A percentile compares a stretch with the other conserved stretches of the same genome.
Evolutionary conservation across 352 stramenopile species (phyloP).

Genomic region (Pythium oligandrum): DNA sequence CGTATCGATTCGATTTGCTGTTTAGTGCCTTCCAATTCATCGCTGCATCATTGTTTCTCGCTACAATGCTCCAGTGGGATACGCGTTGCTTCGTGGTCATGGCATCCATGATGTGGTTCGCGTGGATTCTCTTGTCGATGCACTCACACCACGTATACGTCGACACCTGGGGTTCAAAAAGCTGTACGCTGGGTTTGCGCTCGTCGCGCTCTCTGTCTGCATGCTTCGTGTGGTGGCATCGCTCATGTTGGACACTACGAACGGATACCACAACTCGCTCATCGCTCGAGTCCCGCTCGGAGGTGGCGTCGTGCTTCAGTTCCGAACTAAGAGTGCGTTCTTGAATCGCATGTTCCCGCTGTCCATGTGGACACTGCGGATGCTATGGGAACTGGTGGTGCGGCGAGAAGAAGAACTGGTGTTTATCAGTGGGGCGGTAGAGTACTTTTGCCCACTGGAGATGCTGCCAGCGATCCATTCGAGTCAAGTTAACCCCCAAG

Average conservation of each 20-base stretch:
- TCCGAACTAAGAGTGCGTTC: constrained; percentile 10
- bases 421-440: constrained; percentile 7
- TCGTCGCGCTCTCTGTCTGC: not conserved
- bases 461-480: constrained; percentile 2
- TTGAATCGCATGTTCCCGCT: constrained; percentile 12
- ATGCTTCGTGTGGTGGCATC: constrained; percentile 1
- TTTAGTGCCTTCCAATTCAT: not conserved
- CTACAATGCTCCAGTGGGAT: constrained; percentile 2
- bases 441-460: constrained; percentile 15
- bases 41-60: not conserved
- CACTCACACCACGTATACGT: constrained; percentile 3
- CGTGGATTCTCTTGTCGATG: constrained; percentile 8
- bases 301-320: not conserved
- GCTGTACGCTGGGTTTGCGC: constrained; percentile 1
- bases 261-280: constrained; percentile 4
- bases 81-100: constrained; percentile 1
- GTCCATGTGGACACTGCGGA: constrained; percentile 4
- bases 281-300: not conserved
- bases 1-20: constrained; percentile 6
- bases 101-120: constrained; percentile 3
- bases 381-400: constrained; percentile 10
- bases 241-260: constrained; percentile 6
- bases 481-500: not conserved
- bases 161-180: constrained; percentile 1
- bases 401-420: constrained; percentile 9